Evolutionary conservation across 2,329 filamentous ascomycete genomes (phyloP), one percentile per base, ranked within the genome.

Genomic region (Akanthomyces muscarius): DNA sequence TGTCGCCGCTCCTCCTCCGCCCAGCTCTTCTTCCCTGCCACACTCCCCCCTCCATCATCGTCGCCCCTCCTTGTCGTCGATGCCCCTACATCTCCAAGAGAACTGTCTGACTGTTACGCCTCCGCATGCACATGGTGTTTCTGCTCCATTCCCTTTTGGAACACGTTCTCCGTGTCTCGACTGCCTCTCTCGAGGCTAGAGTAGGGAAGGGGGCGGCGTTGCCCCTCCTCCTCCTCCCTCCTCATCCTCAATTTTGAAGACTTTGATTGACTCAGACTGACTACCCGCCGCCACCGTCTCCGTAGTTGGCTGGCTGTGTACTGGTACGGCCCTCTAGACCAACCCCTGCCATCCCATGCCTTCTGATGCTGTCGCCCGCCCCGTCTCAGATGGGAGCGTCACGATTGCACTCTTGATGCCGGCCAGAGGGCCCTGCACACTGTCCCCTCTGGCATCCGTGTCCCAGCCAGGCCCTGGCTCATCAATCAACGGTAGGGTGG

Each of bases 101-200:
- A 63, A 52, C 59, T 50, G 44, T 55, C 50, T 50, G 51, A 57
- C 61, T 63, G 54, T 58, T 58, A 38, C 61, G 53, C 61, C 52
- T 56, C 61, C 45, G 52, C 28, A 62, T 57, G 52, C 47, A 63
- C 53, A 52, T 63, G 36, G 53, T 63, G 45, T 63, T 57, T 63
- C 45, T 63, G 44, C 54, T 52, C 61, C 52, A 63, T 50, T 48
- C 61, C 61, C 41, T n/a, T 59, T 53, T 47, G 54, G 61, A 38
- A 38, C 54, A n/a, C 7, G 5, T 57, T 47, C 61, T 59, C 61
- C 61, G 61, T 58, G 45, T 54, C 53, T 18, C 28, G 41, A 28
- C 30, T 47, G 16, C 18, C 8, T 53, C 21, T 38, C 13, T 36
- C 30, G 28, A n/a, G 21, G 5, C 14, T 8, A 33, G 36, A 21